Evolutionary conservation across 192 early-diverging fungal genomes (phyloP), one percentile per base, ranked within the genome.

Genomic region (Linnemannia exigua): DNA sequence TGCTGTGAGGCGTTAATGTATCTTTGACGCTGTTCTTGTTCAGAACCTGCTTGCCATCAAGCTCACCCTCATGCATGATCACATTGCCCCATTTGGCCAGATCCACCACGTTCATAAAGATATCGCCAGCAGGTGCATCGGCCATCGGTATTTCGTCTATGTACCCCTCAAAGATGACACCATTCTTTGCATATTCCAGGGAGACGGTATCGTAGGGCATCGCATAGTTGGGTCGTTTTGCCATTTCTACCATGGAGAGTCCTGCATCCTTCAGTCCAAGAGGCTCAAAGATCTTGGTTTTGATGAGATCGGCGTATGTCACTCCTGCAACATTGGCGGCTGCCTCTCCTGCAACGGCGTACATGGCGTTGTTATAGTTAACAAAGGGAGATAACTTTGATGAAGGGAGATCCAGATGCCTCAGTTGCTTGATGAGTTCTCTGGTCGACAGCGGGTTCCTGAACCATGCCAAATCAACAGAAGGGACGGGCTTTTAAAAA

Each of bases 171-270:
- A 66, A 28, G 28, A 82, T 76, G 19, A 17, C 35, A 0, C 80
- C 80, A 22, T 82, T 70, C 25, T 67, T 68, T 33, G 80, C 80
- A 68, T 76, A 74, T 70, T 82, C 73, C 33, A 82, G 67, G 2
- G 50, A 58, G 3, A 25, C 72, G 0, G 74, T 74, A 25, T 72
- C 31, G 52, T 70, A 76, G 1, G 80, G 80, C 38, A 76, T 70
- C 1, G 74, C 74, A 28, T 76, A 47, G 74, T 82, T 76, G 47
- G 68, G 7, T 35, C 22, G 67, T 31, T 63, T 66, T 1, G 36
- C 69, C 80, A 82, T 82, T 28, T 75, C 74, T 25, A 28, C 8
- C 3, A 14, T 8, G 7, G 31, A 68, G 58, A 82, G 67, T 35
- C 80, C 80, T 28, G 74, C 50, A 54, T 76, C 50, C 11, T 9